Evolutionary conservation across 345 rosid species (phyloP), one percentile per base, ranked within the genome.

Genomic region (Moringa oleifera): DNA sequence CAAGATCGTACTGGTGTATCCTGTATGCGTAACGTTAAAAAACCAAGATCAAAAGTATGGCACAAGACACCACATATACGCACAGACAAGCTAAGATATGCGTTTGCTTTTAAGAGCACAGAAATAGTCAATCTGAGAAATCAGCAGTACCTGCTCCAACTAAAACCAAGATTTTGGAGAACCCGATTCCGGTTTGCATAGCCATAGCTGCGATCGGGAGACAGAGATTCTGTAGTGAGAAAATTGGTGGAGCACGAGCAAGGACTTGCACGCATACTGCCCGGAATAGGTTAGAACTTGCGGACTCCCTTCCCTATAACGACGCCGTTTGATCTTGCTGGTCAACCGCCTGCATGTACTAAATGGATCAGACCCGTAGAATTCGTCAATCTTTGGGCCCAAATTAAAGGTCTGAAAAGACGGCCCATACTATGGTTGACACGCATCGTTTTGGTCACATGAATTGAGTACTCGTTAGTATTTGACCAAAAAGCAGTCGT

Each of bases 131-230:
- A 41, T n/a, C 8, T 53, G 57, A 63, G 58, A 63, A 68, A 54
- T 61, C 72, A 66, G 37, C 57, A 7, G n/a, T 71, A 80, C 98
- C 97, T 67, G 96, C 96, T 72, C 97, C 97, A 65, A 76, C 96
- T 51, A 93, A 63, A 75, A 93, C 2, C 57, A 93, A 51, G 73
- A 93, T 81, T 85, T 60, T 84, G 13, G 91, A 81, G 22, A 87
- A 61, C 45, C 98, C 79, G 18, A 93, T 63, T 55, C 97, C 94
- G 7, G 85, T 41, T 73, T 90, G 97, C 90, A 88, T 62, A 61
- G 96, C 87, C 97, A 93, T 93, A 69, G 61, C 67, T 23, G 10
- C 6, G 66, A 22, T 37, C 46, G 13, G 18, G 53, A 7, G 41
- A 25, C n/a, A n/a, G n/a, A n/a, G n/a, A n/a, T n/a, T n/a, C n/a